These are phyloP conservation scores for Termitomyces sp. DNA, from an alignment of 768 basidiomycete species.

Conservation along the genomic window DNA sequence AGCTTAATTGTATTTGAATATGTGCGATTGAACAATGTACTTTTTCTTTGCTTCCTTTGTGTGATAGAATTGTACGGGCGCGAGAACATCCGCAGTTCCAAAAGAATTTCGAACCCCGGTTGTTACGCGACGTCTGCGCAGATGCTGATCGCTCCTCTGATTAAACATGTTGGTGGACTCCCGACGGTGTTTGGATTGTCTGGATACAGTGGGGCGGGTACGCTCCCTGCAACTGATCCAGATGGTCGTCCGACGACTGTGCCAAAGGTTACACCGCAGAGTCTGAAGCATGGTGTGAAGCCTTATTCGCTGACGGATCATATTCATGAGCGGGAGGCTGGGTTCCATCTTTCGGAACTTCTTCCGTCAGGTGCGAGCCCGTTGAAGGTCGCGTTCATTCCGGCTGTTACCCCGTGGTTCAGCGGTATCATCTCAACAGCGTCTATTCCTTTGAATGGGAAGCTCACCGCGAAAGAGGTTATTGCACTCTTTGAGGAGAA, in stretches of 20 bases:
- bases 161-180: slow-evolving; percentile 58
- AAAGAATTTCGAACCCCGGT: slow-evolving; percentile 93
- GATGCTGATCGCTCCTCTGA: slow-evolving; percentile 84
- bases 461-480: slow-evolving; percentile 69
- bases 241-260: slow-evolving; percentile 69
- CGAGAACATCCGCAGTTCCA: slow-evolving; percentile 56
- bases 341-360: slow-evolving; percentile 70
- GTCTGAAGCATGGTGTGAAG: slow-evolving; percentile 67
- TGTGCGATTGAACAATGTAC: slow-evolving; percentile 20
- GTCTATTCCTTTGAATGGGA: slow-evolving; percentile 70
- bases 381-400: slow-evolving; percentile 78
- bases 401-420: slow-evolving; percentile 90
- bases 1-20: slow-evolving; percentile 27
- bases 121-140: slow-evolving; percentile 95
- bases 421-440: slow-evolving; percentile 90
- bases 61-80: slow-evolving; percentile 83
- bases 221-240: slow-evolving; percentile 60
- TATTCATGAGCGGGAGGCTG: slow-evolving; percentile 97
- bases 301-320: slow-evolving; percentile 94
- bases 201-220: slow-evolving; percentile 95
- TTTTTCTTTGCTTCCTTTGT: slow-evolving; percentile 23
- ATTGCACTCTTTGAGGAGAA: slow-evolving; percentile 66
- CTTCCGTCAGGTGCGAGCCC: slow-evolving; percentile 25
- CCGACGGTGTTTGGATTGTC: slow-evolving; percentile 92
- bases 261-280: slow-evolving; percentile 79